Percentiles rank a stretch among this genome's conserved stretches.
Conservation (phyloP, 2,329 filamentous ascomycete genomes). For the Aspergillus luchuensis region DNA sequence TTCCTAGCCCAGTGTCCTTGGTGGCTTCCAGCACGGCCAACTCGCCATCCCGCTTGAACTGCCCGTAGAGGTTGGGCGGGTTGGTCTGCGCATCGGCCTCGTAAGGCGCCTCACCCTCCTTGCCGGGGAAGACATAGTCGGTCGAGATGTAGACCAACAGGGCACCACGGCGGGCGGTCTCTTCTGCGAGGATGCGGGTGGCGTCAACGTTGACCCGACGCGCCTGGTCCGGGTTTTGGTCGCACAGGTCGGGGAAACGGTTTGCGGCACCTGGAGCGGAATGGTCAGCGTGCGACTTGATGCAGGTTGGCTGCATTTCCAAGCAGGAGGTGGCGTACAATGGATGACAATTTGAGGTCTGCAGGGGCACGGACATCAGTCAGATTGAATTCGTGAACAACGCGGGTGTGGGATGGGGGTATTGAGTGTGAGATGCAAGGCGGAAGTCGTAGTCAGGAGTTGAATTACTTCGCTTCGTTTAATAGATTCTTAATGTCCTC, state of each 20-base stretch:
- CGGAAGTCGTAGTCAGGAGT: background rate
- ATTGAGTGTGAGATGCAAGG: background rate
- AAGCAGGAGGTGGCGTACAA: constrained; percentile 58
- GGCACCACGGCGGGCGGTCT: constrained; percentile 59
- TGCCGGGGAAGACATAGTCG: constrained; percentile 76
- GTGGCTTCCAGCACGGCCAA: constrained; percentile 68
- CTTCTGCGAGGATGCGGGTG: constrained; percentile 64
- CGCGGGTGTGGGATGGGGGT: background rate
- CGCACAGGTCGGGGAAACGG: constrained; percentile 82
- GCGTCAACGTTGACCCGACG: constrained; percentile 73
- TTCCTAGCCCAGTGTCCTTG: constrained; percentile 56
- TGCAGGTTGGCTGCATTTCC: constrained; percentile 1
- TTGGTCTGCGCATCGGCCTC: constrained; percentile 62
- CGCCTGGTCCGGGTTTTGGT: constrained; percentile 74
- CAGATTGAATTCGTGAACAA: constrained; percentile 9
- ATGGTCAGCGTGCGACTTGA: constrained; percentile 15
- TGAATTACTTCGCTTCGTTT: constrained; percentile 55
- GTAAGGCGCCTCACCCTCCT: constrained; percentile 84
- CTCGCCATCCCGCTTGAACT: constrained; percentile 72
- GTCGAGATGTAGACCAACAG: constrained; percentile 66
- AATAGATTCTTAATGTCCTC: constrained; percentile 51
- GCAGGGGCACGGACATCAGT: background rate
- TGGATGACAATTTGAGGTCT: constrained; percentile 80
- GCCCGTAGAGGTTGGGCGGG: constrained; percentile 78
- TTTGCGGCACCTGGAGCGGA: constrained; percentile 71